Conservation (phyloP, 148 eudicot genomes). For the Cornus florida region DNA sequence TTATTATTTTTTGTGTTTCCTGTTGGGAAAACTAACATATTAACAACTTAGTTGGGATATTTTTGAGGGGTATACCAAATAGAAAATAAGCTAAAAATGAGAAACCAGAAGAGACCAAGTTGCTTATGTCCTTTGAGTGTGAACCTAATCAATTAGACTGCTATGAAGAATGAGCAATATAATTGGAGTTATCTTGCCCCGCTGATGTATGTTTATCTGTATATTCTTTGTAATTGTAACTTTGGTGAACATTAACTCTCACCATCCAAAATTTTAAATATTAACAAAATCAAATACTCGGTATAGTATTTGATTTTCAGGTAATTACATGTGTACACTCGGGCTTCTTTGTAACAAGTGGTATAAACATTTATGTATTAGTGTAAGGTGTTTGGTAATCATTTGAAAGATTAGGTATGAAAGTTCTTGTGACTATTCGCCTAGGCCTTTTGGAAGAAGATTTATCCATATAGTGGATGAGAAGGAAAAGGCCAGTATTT, state of each 20-base stretch:
- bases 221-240: too few species aligned
- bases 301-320: background rate
- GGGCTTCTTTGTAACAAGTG: background rate
- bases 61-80: background rate
- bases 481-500: background rate
- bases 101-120: too few species aligned
- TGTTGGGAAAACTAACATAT: too few species aligned
- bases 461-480: background rate
- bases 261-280: too few species aligned
- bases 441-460: background rate
- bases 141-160: too few species aligned
- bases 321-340: background rate
- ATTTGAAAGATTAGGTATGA: background rate
- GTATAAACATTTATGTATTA: background rate
- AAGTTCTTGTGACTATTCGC: background rate
- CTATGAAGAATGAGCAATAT: background rate
- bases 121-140: too few species aligned
- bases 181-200: background rate
- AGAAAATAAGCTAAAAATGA: too few species aligned
- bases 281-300: background rate
- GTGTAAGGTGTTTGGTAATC: background rate
- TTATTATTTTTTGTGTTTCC: too few species aligned
- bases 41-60: background rate
- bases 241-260: background rate
- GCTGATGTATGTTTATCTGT: background rate